Base-by-base conservation (phyloP, 2,329 filamentous ascomycete genomes). In the Colletotrichum higginsianum region DNA sequence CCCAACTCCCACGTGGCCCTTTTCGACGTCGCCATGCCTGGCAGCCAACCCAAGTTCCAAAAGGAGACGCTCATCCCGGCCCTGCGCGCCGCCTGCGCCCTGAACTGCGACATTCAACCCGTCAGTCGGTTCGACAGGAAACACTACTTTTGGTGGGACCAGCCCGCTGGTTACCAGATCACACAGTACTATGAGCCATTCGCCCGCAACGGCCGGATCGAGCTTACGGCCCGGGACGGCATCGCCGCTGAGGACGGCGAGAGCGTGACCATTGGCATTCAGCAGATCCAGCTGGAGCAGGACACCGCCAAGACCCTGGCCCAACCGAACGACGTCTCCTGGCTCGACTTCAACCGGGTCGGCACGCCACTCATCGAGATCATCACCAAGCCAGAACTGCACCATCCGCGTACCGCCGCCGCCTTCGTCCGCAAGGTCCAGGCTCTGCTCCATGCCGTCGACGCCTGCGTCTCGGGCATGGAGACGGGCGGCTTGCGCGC, bases 111-210 rank as follows among this genome's bases (percentile, higher is more conserved):
- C 1, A 88, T 98, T 63, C 93, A 97, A 79, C 85, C 83, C 1
- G 87, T 89, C 76, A 98, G 95, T 81, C 90, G 90, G 65, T 99
- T 98, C 83, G 96, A 99, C 82, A 89, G 96, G 74, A 99, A 99
- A 81, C 96, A 99, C 82, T 99, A 99, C 83, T 98, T 99, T 82
- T 98, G 98, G 85, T 97, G 96, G 89, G 96, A 99, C 81, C 96
- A 99, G 82, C 96, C 96, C 0, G 89, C 94, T 0, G 96, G 96
- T 0, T 99, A 99, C 81, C 96, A 99, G 81, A 97, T 99, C 74
- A 99, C 96, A 2, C 96, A 99, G 79, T 98, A 96, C 84, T 98
- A 98, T 80, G 85, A 90, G 69, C 90, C 91, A 0, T 90, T 92
- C 75, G 91, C 91, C 1, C 90, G 86, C 72, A 86, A 94, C 76